These are phyloP conservation scores for Prunus kanzakura DNA, from an alignment of 306 rosid species.

Conservation along the genomic window DNA sequence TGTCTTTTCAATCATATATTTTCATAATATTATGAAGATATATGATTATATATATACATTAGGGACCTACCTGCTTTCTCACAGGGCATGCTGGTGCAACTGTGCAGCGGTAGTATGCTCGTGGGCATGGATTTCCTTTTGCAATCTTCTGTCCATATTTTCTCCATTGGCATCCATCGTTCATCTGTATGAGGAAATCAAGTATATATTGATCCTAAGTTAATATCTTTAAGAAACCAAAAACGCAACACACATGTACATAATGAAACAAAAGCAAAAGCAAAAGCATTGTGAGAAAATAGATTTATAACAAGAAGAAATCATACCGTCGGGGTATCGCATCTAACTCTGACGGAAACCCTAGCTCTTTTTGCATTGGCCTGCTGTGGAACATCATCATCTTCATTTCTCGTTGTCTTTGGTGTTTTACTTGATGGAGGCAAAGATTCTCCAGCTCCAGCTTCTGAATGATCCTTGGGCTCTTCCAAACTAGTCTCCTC, in stretches of 20 bases:
- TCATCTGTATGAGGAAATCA: slow-evolving; percentile 41
- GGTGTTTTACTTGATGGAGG: not conserved
- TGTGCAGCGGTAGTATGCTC: slow-evolving; percentile 79
- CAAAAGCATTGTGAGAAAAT: not conserved
- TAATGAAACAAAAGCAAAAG: no score
- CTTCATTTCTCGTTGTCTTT: slow-evolving; percentile 28
- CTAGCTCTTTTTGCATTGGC: slow-evolving; percentile 56
- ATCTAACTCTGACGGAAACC: slow-evolving; percentile 72
- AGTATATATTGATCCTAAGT: not conserved
- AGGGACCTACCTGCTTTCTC: slow-evolving; percentile 53
- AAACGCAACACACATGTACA: no score
- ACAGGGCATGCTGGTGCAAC: slow-evolving; percentile 68
- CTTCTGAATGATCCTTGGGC: not conserved
- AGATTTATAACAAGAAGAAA: not conserved
- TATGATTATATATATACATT: not conserved
- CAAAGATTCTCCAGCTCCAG: not conserved
- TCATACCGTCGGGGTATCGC: slow-evolving; percentile 69
- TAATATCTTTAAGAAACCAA: no score
- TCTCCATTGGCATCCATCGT: slow-evolving; percentile 87
- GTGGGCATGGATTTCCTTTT: slow-evolving; percentile 78
- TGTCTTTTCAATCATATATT: not conserved
- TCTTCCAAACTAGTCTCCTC: not conserved
- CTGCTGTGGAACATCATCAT: slow-evolving; percentile 41
- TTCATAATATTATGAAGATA: not conserved
- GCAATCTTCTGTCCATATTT: slow-evolving; percentile 80